A percentile compares a stretch with the other conserved stretches of the same genome.
These are phyloP conservation scores for Lipomyces orientalis DNA, from an alignment of 805 yeast genomes.

Conservation along the genomic window DNA sequence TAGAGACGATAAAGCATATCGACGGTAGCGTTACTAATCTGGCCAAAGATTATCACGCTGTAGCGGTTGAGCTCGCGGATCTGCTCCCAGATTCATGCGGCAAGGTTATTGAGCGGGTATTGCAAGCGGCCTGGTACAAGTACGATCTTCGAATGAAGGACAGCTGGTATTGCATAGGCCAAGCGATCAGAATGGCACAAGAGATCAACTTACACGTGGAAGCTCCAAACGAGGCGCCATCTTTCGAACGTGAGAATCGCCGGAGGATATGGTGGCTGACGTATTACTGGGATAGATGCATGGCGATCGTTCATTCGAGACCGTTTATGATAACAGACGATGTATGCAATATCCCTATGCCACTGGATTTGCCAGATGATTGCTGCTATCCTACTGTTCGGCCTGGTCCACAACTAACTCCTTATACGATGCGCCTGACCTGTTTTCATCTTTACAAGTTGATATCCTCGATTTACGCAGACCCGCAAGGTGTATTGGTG, in stretches of 20 bases:
- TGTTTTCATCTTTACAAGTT: background rate
- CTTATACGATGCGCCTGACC: background rate
- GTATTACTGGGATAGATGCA: constrained; percentile 5
- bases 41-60: constrained; percentile 4
- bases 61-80: constrained; percentile 7
- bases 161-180: constrained; percentile 6
- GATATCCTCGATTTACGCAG: background rate
- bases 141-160: constrained; percentile 1
- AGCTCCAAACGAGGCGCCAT: constrained; percentile 1
- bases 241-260: constrained; percentile 3
- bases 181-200: constrained; percentile 6
- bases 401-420: background rate
- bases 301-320: background rate
- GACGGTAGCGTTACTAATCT: background rate
- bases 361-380: constrained; percentile 13
- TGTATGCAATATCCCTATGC: background rate
- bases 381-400: constrained; percentile 8
- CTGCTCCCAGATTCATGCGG: background rate
- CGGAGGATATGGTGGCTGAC: constrained; percentile 8
- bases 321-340: constrained; percentile 5
- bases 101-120: background rate
- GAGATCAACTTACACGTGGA: constrained; percentile 8
- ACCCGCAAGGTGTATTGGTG: background rate
- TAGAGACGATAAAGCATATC: background rate
- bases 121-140: constrained; percentile 10